Evolutionary conservation across 2,329 filamentous ascomycete species (phyloP).

Genomic region (Cladosporium colombiae): DNA sequence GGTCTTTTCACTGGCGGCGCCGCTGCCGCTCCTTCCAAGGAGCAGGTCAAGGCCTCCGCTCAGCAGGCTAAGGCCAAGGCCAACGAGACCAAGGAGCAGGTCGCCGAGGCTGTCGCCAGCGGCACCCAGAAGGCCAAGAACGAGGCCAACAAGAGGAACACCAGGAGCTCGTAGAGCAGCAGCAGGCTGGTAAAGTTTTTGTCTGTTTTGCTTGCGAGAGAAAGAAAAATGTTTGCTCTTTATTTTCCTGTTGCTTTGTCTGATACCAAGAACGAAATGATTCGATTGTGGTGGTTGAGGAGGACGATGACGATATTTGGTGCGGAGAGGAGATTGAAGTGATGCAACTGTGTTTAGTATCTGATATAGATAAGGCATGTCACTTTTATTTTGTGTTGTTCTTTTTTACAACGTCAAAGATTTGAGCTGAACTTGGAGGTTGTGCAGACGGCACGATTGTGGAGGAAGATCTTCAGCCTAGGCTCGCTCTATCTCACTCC

Average conservation of each 20-base stretch:
- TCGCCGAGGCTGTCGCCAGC: slow-evolving; percentile 61
- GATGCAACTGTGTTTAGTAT: not conserved
- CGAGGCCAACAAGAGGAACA: slow-evolving; percentile 63
- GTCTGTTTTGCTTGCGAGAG: not conserved
- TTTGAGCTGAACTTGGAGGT: not conserved
- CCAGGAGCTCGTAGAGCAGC: slow-evolving; percentile 35
- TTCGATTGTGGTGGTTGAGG: not conserved
- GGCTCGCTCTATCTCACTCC: too few species aligned
- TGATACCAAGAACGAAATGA: slow-evolving; percentile 8
- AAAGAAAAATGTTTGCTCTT: not conserved
- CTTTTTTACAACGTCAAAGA: not conserved
- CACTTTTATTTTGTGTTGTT: not conserved
- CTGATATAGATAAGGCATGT: slow-evolving; percentile 2
- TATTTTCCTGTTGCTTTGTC: slow-evolving; percentile 1
- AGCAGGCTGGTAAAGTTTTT: not conserved
- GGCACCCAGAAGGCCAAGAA: slow-evolving; percentile 74
- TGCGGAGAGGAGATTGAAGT: not conserved
- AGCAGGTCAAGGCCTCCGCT: slow-evolving; percentile 70
- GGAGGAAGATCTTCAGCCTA: too few species aligned
- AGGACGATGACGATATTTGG: not conserved
- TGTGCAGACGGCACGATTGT: not conserved
- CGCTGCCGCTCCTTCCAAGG: slow-evolving; percentile 62
- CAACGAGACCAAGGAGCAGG: slow-evolving; percentile 66
- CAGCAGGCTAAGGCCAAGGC: slow-evolving; percentile 74
- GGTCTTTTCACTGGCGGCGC: slow-evolving; percentile 65